Conservation (phyloP, 306 rosid species). For the Delonix regia region DNA sequence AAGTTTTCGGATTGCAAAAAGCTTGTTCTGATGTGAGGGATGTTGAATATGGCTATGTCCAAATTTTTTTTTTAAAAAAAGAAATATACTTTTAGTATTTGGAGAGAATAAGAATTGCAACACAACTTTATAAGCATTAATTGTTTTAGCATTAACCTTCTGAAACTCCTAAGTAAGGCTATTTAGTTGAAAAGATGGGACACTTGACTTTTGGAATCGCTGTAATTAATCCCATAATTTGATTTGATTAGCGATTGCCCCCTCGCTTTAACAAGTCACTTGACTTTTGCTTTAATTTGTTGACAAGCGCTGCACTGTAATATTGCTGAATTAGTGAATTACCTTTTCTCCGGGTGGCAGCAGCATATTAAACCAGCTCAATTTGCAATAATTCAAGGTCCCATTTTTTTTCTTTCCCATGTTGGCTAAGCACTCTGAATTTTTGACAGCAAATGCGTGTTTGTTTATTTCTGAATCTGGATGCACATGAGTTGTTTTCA, state of each 20-base stretch:
- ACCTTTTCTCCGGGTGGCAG: neutral
- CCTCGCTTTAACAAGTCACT: neutral
- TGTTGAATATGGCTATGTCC: no score
- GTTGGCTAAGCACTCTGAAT: neutral
- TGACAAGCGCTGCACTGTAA: neutral
- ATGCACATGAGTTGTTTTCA: no score
- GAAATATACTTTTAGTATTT: no score
- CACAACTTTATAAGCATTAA: no score
- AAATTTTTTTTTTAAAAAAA: no score
- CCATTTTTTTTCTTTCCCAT: neutral
- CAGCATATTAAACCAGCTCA: neutral
- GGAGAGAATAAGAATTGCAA: no score
- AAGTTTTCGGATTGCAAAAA: no score
- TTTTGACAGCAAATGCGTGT: neutral
- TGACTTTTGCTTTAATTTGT: neutral
- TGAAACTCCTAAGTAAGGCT: neutral
- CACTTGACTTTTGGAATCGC: neutral
- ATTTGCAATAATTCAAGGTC: neutral
- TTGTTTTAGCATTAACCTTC: no score
- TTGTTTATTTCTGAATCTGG: no score
- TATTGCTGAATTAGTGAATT: neutral
- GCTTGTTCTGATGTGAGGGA: no score
- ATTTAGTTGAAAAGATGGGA: neutral
- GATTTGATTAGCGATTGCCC: neutral
- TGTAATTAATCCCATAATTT: neutral